Base-by-base conservation (phyloP, 1,284 basidiomycete species). In the Pseudozyma sp. region DNA sequence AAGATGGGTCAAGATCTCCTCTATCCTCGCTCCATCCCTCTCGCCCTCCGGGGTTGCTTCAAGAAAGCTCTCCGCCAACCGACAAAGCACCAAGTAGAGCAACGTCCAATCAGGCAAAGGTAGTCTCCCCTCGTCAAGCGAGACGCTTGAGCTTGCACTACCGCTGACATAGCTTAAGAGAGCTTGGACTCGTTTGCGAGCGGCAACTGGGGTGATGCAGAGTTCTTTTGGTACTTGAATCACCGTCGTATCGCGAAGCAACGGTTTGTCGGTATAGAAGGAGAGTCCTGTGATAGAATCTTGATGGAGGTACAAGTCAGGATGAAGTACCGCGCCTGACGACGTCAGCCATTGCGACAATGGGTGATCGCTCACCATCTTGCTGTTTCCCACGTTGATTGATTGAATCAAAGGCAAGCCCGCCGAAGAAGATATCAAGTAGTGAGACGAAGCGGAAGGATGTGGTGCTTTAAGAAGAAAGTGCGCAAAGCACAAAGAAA, bases 91-190 rank as follows among this genome's bases (percentile, higher is more conserved):
- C 3, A 76, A 44, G 40, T 76, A 76, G 34, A 76, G 49, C 35
- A 76, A n/a, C n/a, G 56, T 68, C 73, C 73, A 76, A 14, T 76
- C 64, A 0, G 69, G 39, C 0, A 43, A 45, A 0, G 73, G 62
- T 0, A 76, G 56, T 10, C 19, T 35, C 1, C 38, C 21, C 0
- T n/a, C 14, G 4, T 52, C 53, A 2, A 67, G 21, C 5, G 19
- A 1, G 3, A 6, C 5, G 1, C 14, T 25, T 0, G 35, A 43
- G 3, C 19, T 25, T n/a, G 13, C 52, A 8, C 25, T 12, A 25
- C 45, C 21, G 31, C 11, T 3, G 1, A 14, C 14, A 7, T 34
- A 16, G 16, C 35, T 11, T 36, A 60, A 10, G 1, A 75, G 42
- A 5, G 9, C 25, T 18, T 50, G 45, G 5, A 62, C 49, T 0